Percentiles rank a stretch among this genome's conserved stretches.
Conservation (phyloP, 176 grass and related monocot species). For the Avena eriantha region DNA sequence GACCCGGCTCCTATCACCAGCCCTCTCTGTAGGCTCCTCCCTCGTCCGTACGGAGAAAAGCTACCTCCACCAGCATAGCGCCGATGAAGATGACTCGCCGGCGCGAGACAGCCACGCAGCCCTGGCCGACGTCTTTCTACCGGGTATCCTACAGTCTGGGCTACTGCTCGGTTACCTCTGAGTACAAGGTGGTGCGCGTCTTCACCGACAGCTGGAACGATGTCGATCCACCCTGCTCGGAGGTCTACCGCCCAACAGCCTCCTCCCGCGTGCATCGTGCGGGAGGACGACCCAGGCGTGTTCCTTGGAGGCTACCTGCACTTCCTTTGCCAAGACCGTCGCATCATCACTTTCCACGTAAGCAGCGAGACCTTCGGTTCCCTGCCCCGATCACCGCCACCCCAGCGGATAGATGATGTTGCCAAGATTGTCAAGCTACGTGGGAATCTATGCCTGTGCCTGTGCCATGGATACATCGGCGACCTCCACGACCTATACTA, state of each 20-base stretch:
- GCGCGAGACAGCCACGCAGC: neutral
- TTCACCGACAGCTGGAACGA: neutral
- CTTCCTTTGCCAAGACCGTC: neutral
- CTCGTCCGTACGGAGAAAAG: neutral
- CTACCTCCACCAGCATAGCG: neutral
- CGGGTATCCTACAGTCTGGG: neutral
- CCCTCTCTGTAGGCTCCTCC: neutral
- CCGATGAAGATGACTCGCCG: neutral
- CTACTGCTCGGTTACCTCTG: neutral
- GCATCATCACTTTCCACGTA: neutral
- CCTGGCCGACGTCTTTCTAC: neutral
- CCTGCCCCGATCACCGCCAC: neutral
- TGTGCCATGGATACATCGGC: neutral
- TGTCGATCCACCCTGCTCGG: neutral
- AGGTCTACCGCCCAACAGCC: neutral
- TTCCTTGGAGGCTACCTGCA: neutral
- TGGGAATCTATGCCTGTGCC: neutral
- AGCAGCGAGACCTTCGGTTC: neutral
- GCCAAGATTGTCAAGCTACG: neutral
- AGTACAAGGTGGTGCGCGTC: neutral
- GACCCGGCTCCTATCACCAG: neutral
- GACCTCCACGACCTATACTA: neutral
- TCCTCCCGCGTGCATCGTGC: neutral
- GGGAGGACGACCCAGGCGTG: neutral
- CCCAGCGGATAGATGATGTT: too few relatives aligned